A percentile compares a stretch with the other conserved stretches of the same genome.
phyloP scores from a whole-genome alignment of 1,284 basidiomycete species.

The Cutaneotrichosporon cutaneum region DNA sequence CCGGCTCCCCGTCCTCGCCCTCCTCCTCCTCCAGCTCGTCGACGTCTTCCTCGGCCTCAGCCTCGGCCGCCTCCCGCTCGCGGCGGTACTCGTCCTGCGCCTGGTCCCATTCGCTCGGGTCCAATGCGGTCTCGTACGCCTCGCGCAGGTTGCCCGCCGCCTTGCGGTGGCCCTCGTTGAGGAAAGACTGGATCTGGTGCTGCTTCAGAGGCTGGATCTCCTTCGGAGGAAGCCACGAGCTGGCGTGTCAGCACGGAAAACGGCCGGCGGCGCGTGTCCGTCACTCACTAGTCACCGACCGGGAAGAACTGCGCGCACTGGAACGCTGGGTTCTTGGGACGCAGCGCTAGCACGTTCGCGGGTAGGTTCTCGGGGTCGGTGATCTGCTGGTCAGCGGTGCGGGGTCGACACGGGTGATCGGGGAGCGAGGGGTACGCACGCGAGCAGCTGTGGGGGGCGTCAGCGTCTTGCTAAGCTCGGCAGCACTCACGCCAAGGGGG shows the following conservation, averaged over 20 bases:
- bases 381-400: conserved; percentile 36
- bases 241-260: conserved; percentile 44
- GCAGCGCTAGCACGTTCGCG: conserved; percentile 33
- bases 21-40: conserved; percentile 61
- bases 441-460: conserved; percentile 24
- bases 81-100: conserved; percentile 59
- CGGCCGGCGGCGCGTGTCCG: conserved; percentile 4
- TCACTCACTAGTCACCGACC: conserved; percentile 80
- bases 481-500: conserved; percentile 69
- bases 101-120: conserved; percentile 69
- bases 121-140: conserved; percentile 78
- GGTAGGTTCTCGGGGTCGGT: conserved; percentile 43
- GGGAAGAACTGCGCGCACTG: conserved; percentile 50
- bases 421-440: conserved; percentile 13
- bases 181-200: conserved; percentile 80
- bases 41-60: conserved; percentile 61
- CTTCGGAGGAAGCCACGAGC: conserved; percentile 79
- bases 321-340: conserved; percentile 36
- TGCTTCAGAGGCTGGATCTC: conserved; percentile 76
- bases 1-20: conserved; percentile 40
- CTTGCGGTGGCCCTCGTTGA: conserved; percentile 68
- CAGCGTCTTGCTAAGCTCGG: conserved; percentile 4
- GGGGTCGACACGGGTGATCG: neutral
- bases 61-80: conserved; percentile 61
- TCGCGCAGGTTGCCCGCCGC: conserved; percentile 70